Evolutionary conservation across 257 asterid species (phyloP).

Genomic region (Verbascum thapsus): DNA sequence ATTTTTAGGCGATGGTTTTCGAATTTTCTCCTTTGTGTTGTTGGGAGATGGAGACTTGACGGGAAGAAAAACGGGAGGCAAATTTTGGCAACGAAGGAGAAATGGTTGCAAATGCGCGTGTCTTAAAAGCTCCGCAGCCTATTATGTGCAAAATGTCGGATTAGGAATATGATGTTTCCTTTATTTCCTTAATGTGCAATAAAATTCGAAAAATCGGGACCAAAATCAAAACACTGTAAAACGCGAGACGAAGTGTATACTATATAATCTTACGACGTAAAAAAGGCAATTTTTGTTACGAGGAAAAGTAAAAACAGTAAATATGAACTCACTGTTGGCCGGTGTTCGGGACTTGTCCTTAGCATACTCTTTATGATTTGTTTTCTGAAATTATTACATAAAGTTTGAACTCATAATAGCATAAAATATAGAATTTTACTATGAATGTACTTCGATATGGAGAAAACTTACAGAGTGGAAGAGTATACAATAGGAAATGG

Average conservation of each 20-base stretch:
- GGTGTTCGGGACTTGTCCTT: constrained; percentile 86
- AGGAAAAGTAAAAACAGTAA: background rate
- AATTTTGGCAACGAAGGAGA: constrained; percentile 75
- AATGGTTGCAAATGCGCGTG: constrained; percentile 91
- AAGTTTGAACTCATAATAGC: background rate
- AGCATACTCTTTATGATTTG: constrained; percentile 94
- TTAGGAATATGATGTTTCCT: background rate
- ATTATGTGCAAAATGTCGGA: background rate
- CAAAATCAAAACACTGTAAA: too few species aligned
- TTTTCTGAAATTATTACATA: constrained; percentile 53
- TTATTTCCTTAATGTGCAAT: too few species aligned
- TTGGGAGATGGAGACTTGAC: constrained; percentile 89
- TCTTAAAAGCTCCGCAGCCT: constrained; percentile 91
- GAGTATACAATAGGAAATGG: constrained; percentile 94
- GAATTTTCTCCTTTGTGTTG: constrained; percentile 50
- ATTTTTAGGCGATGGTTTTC: constrained; percentile 54
- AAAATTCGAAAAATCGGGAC: too few species aligned
- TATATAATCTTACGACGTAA: too few species aligned
- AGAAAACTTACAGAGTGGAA: constrained; percentile 69
- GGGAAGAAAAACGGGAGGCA: constrained; percentile 78
- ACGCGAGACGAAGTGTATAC: too few species aligned
- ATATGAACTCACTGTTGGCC: constrained; percentile 72
- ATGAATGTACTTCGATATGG: background rate
- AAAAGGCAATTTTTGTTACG: background rate
- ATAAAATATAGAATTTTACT: background rate